Base-by-base conservation (phyloP, 768 basidiomycete species). In the Suillus luteus region DNA sequence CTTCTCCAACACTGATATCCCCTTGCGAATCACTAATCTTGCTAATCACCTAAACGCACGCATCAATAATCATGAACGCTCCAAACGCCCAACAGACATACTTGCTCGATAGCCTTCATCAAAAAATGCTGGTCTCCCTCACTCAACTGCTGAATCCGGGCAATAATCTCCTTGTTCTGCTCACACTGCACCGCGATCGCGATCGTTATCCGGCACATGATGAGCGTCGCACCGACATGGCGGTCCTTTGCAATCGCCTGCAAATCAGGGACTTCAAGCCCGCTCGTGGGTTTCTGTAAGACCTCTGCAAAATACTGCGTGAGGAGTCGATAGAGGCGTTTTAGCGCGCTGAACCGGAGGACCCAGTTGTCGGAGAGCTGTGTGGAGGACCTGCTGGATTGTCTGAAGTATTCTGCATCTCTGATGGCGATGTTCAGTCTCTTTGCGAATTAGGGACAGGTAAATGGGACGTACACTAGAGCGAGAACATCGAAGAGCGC, bases 71-170 rank as follows among this genome's bases (percentile, higher is more conserved):
- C 27, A 27, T 31, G 41, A 44, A 41, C 49, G n/a, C 52, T 1
- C 55, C 31, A 55, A 8, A 5, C 8, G 9, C 11, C 1, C 44
- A 41, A 17, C n/a, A 52, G 22, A 65, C 61, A 35, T 64, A 93
- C 95, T 82, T 93, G 91, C 76, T 97, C 95, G 64, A 97, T 96
- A 46, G 93, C 91, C 76, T 85, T 90, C 96, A 97, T 98, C 60
- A 97, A 79, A 71, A 87, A 82, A 73, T 94, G 92, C 77, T 97
- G 95, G 71, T 95, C 89, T 19, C 78, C 82, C 75, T 96, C 91
- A 65, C 85, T 89, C 66, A 97, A 75, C 2, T 85, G 83, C 70
- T 96, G 95, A 41, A 98, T 98, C 77, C 87, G 91, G 72, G 87
- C 88, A 65, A 98, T 95, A 67, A 96, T 90, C 66, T 89, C 86